Conservation (phyloP, 371 early-diverging fungal genomes). For the Mucor irregularis region DNA sequence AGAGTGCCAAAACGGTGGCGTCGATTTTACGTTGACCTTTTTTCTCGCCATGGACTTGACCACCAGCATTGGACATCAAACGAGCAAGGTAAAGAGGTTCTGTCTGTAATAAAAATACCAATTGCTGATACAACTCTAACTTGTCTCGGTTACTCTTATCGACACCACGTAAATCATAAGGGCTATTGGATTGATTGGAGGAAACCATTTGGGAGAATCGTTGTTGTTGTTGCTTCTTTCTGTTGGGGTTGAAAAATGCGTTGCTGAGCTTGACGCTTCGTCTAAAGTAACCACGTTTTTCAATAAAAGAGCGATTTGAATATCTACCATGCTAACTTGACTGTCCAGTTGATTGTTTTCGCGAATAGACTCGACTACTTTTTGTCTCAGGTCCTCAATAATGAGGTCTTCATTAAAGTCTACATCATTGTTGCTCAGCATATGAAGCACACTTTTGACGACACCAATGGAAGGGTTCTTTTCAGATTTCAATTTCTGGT, state of each 20-base stretch:
- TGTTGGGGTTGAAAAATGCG: constrained; percentile 40
- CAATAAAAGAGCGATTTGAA: constrained; percentile 95
- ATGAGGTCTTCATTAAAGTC: constrained; percentile 92
- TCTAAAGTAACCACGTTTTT: constrained; percentile 95
- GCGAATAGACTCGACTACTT: constrained; percentile 85
- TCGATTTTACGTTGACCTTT: constrained; percentile 73
- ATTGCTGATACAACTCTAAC: constrained; percentile 84
- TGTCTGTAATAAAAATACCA: constrained; percentile 96
- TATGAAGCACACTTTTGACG: constrained; percentile 86
- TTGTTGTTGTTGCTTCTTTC: constrained; percentile 52
- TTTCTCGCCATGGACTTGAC: constrained; percentile 46
- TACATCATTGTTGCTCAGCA: constrained; percentile 89
- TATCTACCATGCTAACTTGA: constrained; percentile 89
- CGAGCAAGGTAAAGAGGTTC: constrained; percentile 91
- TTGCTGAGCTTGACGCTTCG: constrained; percentile 80
- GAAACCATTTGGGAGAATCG: constrained; percentile 46
- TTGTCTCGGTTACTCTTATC: constrained; percentile 86
- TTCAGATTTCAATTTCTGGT: constrained; percentile 43
- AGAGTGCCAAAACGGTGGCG: constrained; percentile 88
- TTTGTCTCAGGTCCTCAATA: constrained; percentile 85
- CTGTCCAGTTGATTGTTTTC: constrained; percentile 87
- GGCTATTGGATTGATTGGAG: constrained; percentile 20
- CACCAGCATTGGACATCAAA: constrained; percentile 83
- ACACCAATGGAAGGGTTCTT: constrained; percentile 80
- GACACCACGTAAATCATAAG: constrained; percentile 64